These are phyloP conservation scores for Carex myosuroides DNA, from an alignment of 176 grass and related monocot genomes.

Conservation along the genomic window DNA sequence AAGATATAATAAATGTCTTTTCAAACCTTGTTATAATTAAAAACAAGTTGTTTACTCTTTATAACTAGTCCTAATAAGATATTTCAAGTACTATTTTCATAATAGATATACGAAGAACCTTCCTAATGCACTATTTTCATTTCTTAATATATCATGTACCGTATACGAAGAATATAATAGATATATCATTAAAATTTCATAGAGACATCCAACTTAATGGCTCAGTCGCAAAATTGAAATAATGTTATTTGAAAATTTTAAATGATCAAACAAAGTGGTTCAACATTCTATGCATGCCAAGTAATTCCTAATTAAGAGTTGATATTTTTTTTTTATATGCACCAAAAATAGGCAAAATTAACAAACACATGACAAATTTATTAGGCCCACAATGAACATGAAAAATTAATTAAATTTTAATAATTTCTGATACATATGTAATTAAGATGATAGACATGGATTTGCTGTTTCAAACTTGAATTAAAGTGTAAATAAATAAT, in stretches of 20 bases:
- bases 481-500: not conserved
- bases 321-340: no score
- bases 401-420: not conserved
- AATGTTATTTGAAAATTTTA: not conserved
- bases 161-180: not conserved
- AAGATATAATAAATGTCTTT: no score
- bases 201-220: not conserved
- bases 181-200: not conserved
- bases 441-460: not conserved
- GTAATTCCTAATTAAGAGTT: no score
- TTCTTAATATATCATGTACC: not conserved
- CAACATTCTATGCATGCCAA: not conserved
- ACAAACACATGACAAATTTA: not conserved
- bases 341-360: not conserved
- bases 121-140: not conserved
- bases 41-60: not conserved
- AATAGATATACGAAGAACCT: no score
- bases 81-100: not conserved
- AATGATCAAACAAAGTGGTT: not conserved
- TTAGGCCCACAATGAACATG: not conserved
- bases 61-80: not conserved
- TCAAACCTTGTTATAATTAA: not conserved
- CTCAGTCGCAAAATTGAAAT: not conserved
- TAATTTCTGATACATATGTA: not conserved
- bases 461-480: not conserved